Evolutionary conservation across 768 basidiomycete species (phyloP), one percentile per base, ranked within the genome.

Genomic region (Rhodotorula sphaerocarpa): DNA sequence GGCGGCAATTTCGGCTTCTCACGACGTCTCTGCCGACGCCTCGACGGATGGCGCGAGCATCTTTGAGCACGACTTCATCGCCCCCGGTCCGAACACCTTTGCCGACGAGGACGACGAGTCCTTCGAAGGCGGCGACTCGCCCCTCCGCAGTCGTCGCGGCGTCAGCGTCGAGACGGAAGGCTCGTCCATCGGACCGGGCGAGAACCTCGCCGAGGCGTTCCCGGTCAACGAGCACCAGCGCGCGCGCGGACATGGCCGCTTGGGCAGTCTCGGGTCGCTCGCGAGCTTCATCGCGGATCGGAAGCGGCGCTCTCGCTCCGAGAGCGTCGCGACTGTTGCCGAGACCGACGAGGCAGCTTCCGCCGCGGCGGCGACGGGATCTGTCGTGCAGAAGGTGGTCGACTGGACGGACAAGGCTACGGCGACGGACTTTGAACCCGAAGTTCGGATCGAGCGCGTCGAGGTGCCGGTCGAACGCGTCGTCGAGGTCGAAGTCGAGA

Each of bases 91-190:
- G 33, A 46, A 55, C 25, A 50, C 61, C 39, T 25, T 25, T 25
- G 48, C 43, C 9, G 28, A 28, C 41, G 41, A 62, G 21, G 50
- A 62, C 33, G 47, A 70, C 33, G 63, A 62, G n/a, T 67, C 66
- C 42, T 61, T 67, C 62, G 67, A 61, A 14, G 42, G 41, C 23
- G 67, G 54, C 34, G 62, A 42, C n/a, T 70, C 71, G 15, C 59
- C 70, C 50, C 64, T 72, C 33, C 0, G 79, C 77, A 25, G 74
- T 76, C 50, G 77, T 75, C 44, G 77, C 31, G 54, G 53, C 25
- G 59, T 39, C 39, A 50, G 44, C 28, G 53, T n/a, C 28, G 57
- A 57, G 41, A 48, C 57, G 21, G 57, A 42, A 7, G 42, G 23
- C 14, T 48, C 34, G 50, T n/a, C 7, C 50, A 3, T 5, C 7